Percentiles rank a stretch among this genome's conserved stretches.
Evolutionary conservation across 495 filamentous ascomycete genomes (phyloP).

Genomic region (Aspergillus ostianus): DNA sequence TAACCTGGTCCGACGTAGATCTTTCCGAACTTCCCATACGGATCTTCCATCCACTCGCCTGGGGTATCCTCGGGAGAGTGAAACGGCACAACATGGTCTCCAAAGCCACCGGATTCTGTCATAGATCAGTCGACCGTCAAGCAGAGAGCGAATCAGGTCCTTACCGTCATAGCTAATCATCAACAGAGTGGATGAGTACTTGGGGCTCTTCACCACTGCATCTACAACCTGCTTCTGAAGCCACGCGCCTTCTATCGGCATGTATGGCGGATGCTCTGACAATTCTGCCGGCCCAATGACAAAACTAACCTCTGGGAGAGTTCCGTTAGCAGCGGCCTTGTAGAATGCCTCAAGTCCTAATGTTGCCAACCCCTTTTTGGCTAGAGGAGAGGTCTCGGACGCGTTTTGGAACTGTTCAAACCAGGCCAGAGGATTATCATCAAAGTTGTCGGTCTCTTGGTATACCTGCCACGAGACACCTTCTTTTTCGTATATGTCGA

Average conservation of each 20-base stretch:
- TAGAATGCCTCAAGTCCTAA: slow-evolving; percentile 50
- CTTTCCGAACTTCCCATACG: slow-evolving; percentile 44
- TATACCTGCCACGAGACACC: slow-evolving; percentile 56
- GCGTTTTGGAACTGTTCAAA: slow-evolving; percentile 55
- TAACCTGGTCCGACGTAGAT: slow-evolving; percentile 49
- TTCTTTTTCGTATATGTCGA: slow-evolving; percentile 51
- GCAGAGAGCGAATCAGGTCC: background rate
- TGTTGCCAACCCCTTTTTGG: slow-evolving; percentile 45
- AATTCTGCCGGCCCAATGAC: slow-evolving; percentile 53
- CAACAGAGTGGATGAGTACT: slow-evolving; percentile 47
- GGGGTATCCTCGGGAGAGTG: slow-evolving; percentile 49
- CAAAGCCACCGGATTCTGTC: slow-evolving; percentile 52
- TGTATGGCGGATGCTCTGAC: slow-evolving; percentile 53
- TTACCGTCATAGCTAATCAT: slow-evolving; percentile 53
- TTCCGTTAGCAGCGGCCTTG: slow-evolving; percentile 48
- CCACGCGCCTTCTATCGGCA: slow-evolving; percentile 56
- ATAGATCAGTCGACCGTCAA: slow-evolving; percentile 2
- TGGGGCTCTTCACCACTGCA: slow-evolving; percentile 48
- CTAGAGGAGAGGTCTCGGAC: slow-evolving; percentile 30
- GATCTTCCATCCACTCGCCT: slow-evolving; percentile 57
- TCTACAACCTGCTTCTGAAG: slow-evolving; percentile 54
- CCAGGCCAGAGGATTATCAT: slow-evolving; percentile 54
- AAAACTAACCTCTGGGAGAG: slow-evolving; percentile 51
- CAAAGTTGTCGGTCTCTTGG: slow-evolving; percentile 55
- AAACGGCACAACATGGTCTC: slow-evolving; percentile 55